These are phyloP conservation scores for Plasmodium knowlesi DNA, from an alignment of 169 alveolate species.

Conservation along the genomic window DNA sequence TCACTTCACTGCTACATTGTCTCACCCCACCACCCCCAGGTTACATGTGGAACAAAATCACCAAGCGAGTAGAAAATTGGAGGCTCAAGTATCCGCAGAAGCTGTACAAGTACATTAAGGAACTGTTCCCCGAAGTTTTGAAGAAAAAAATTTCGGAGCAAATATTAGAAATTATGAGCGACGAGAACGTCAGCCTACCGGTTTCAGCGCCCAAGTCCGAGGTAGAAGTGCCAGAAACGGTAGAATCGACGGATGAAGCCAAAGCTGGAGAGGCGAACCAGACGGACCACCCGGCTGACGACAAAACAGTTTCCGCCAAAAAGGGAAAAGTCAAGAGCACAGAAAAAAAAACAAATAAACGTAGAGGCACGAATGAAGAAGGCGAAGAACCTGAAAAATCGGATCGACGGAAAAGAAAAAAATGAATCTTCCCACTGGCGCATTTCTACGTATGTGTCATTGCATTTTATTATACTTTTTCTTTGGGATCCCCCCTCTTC, in stretches of 20 bases:
- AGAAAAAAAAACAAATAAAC: conserved; percentile 3
- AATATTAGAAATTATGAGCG: conserved; percentile 41
- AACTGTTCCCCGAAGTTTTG: conserved; percentile 65
- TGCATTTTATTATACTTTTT: background rate
- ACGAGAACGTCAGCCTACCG: conserved; percentile 17
- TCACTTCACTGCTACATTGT: background rate
- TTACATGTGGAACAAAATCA: conserved; percentile 86
- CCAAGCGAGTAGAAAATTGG: conserved; percentile 86
- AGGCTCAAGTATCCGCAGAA: conserved; percentile 83
- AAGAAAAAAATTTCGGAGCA: conserved; percentile 47
- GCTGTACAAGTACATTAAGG: conserved; percentile 62
- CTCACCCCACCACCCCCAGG: conserved; percentile 61
- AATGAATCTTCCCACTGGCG: background rate
- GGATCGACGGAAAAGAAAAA: background rate
- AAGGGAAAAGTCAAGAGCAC: background rate
- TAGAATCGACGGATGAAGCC: background rate
- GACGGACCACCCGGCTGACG: background rate
- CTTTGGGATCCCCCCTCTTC: background rate
- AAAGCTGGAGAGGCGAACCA: background rate
- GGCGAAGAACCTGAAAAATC: conserved; percentile 1
- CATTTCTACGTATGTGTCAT: background rate
- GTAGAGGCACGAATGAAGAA: conserved; percentile 3
- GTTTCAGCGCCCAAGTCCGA: background rate
- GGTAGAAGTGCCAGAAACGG: background rate
- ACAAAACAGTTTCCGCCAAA: background rate